Conservation (phyloP, 2,329 filamentous ascomycete genomes). For the Shiraia sp. region DNA sequence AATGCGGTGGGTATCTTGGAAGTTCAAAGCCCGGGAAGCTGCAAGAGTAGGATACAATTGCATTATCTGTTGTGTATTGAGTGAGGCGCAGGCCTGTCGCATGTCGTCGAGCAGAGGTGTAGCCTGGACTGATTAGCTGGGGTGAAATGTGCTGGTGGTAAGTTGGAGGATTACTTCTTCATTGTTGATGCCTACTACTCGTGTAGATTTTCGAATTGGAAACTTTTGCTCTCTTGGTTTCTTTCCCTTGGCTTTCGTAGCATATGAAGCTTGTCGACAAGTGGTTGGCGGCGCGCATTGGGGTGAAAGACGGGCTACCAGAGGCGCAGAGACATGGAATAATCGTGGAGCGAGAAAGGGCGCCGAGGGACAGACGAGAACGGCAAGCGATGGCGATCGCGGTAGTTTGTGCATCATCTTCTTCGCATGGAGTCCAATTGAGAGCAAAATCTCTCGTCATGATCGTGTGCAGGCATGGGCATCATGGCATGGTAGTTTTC, state of each 20-base stretch:
- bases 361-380: constrained; percentile 38
- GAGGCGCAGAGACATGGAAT: constrained; percentile 19
- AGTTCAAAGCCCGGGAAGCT: constrained; percentile 10
- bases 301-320: constrained; percentile 3
- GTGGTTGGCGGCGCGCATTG: neutral
- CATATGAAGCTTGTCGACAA: neutral
- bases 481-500: no score
- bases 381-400: constrained; percentile 28
- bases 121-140: neutral
- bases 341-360: constrained; percentile 43
- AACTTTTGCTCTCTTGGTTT: no score
- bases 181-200: neutral
- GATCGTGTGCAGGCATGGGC: no score
- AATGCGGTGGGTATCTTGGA: constrained; percentile 34
- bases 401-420: constrained; percentile 31
- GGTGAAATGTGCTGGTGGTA: no score
- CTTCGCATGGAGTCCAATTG: no score
- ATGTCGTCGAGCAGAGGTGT: constrained; percentile 11
- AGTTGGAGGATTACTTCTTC: neutral
- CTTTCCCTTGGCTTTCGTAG: neutral
- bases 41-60: constrained; percentile 32
- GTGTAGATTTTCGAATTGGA: neutral
- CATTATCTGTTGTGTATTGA: constrained; percentile 23
- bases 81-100: constrained; percentile 19
- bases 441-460: no score